These are phyloP conservation scores for Parascedosporium putredinis DNA, from an alignment of 2,329 filamentous ascomycete species.

Conservation along the genomic window DNA sequence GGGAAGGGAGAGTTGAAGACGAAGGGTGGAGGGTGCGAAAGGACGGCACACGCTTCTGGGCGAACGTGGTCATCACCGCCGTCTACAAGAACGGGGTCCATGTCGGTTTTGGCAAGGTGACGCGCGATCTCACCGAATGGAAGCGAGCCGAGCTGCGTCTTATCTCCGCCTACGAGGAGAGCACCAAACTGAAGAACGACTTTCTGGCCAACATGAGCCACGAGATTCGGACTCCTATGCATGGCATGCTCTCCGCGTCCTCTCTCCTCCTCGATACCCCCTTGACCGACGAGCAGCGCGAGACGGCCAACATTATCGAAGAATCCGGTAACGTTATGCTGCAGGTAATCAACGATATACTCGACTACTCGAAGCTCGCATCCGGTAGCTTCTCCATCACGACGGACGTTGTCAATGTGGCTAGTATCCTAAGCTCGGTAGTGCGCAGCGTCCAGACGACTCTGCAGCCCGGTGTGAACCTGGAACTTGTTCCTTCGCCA, in stretches of 20 bases:
- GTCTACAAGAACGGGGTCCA: constrained; percentile 41
- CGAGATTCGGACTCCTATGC: constrained; percentile 55
- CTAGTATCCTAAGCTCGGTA: constrained; percentile 34
- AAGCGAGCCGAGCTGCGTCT: constrained; percentile 43
- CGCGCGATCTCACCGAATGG: constrained; percentile 45
- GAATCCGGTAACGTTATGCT: constrained; percentile 48
- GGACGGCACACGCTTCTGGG: constrained; percentile 49
- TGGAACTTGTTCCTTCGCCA: constrained; percentile 32
- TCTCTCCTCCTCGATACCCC: constrained; percentile 44
- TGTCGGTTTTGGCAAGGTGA: constrained; percentile 49
- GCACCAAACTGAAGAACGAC: constrained; percentile 51
- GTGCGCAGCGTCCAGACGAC: constrained; percentile 37
- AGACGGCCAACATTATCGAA: constrained; percentile 46
- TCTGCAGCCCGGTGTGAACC: constrained; percentile 32
- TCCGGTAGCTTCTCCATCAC: constrained; percentile 36
- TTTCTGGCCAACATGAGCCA: constrained; percentile 56
- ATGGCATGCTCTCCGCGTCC: constrained; percentile 50
- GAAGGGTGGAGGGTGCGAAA: constrained; percentile 50
- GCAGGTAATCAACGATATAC: constrained; percentile 54
- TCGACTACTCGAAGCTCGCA: constrained; percentile 46
- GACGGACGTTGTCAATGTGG: constrained; percentile 38
- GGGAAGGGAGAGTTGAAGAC: constrained; percentile 45
- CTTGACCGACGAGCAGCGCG: constrained; percentile 42
- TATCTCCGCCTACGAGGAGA: constrained; percentile 48
- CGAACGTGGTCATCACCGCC: constrained; percentile 48